Evolutionary conservation across 345 rosid genomes (phyloP).

Genomic region (Boechera retrofracta): DNA sequence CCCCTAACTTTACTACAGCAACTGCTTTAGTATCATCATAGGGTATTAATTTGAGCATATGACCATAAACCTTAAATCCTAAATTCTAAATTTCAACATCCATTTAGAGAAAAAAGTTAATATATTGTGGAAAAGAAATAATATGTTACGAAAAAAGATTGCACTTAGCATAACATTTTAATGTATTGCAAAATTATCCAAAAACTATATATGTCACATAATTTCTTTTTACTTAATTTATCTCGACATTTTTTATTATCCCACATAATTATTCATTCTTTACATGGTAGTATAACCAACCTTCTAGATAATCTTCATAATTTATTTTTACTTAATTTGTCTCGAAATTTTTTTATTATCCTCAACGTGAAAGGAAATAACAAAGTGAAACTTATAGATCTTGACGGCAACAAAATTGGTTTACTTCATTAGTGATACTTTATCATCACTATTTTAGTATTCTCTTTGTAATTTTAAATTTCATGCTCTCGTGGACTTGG

Average conservation of each 20-base stretch:
- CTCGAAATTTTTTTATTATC: too few relatives aligned
- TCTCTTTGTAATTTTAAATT: background rate
- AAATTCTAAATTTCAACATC: background rate
- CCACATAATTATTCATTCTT: background rate
- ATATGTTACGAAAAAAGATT: too few relatives aligned
- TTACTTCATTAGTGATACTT: background rate
- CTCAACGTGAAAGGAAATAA: background rate
- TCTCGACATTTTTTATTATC: too few relatives aligned
- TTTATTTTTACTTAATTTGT: too few relatives aligned
- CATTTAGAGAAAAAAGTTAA: too few relatives aligned
- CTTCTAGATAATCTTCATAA: background rate
- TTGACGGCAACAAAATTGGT: background rate
- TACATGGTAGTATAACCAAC: background rate
- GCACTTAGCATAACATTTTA: background rate
- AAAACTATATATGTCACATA: too few relatives aligned
- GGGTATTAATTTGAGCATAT: too few relatives aligned
- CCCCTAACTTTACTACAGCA: too few relatives aligned
- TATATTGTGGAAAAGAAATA: too few relatives aligned
- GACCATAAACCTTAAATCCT: too few relatives aligned
- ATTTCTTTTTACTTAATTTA: background rate
- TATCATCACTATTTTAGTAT: background rate
- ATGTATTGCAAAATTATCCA: background rate
- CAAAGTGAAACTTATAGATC: background rate
- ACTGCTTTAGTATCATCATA: too few relatives aligned
- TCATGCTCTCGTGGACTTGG: slow-evolving; percentile 6